phyloP scores from a whole-genome alignment of 2,329 filamentous ascomycete species.

The Apiospora phragmitis region DNA sequence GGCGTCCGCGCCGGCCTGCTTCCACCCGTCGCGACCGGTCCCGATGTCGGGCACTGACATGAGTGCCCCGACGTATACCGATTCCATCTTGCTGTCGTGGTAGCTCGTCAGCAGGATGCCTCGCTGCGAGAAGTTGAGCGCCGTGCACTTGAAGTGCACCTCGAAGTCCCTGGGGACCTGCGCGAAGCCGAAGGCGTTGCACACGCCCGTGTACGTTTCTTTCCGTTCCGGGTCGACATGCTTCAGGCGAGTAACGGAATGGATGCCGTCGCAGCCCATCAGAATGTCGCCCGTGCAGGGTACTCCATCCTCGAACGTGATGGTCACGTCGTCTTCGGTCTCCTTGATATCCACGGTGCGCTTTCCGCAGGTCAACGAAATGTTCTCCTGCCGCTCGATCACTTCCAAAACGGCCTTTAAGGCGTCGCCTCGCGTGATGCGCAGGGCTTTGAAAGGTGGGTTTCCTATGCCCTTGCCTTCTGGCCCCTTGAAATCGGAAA shows the following conservation, averaged over 20 bases:
- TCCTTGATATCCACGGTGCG: slow-evolving; percentile 12
- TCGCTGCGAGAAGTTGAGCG: slow-evolving; percentile 14
- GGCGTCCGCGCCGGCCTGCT: slow-evolving; percentile 14
- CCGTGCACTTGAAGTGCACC: slow-evolving; percentile 15
- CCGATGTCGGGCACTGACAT: slow-evolving; percentile 13
- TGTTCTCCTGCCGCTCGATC: slow-evolving; percentile 1
- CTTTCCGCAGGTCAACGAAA: slow-evolving; percentile 12
- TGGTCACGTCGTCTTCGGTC: slow-evolving; percentile 8
- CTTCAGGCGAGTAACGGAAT: slow-evolving; percentile 10
- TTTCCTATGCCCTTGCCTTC: slow-evolving; percentile 13
- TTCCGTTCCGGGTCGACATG: slow-evolving; percentile 13
- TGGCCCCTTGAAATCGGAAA: slow-evolving; percentile 12
- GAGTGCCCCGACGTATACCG: slow-evolving; percentile 14
- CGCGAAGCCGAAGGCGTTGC: slow-evolving; percentile 15
- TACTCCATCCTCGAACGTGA: slow-evolving; percentile 8
- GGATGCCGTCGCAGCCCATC: slow-evolving; percentile 17
- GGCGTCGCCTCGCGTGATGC: slow-evolving; percentile 14
- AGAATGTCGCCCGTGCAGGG: slow-evolving; percentile 9
- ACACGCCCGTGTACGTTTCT: slow-evolving; percentile 15
- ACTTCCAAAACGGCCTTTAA: slow-evolving; percentile 16
- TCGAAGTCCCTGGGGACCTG: neutral
- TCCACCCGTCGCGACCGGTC: slow-evolving; percentile 13
- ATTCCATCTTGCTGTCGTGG: slow-evolving; percentile 13
- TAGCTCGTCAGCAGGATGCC: slow-evolving; percentile 15
- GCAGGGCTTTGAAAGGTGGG: slow-evolving; percentile 14